Percentiles rank a stretch among this genome's conserved stretches.
Conservation (phyloP, 805 yeast species). For the Starmerella riodocensis region DNA sequence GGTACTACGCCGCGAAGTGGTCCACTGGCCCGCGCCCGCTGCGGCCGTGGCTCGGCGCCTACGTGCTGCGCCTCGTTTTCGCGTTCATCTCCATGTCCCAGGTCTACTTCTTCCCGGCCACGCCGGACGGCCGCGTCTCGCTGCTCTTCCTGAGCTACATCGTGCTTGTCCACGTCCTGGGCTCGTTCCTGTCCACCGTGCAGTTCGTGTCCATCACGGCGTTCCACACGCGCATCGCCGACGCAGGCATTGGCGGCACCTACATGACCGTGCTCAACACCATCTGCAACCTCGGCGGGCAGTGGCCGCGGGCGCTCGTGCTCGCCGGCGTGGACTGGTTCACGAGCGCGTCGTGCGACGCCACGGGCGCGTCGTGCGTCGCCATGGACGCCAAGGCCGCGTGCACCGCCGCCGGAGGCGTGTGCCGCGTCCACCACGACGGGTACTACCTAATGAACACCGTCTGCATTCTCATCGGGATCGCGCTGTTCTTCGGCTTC, state of each 20-base stretch:
- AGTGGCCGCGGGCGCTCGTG: conserved; percentile 87
- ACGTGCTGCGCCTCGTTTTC: conserved; percentile 62
- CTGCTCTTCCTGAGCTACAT: conserved; percentile 51
- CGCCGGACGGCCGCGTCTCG: conserved; percentile 38
- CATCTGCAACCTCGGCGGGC: conserved; percentile 84
- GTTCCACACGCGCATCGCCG: conserved; percentile 90
- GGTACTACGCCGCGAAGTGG: conserved; percentile 93
- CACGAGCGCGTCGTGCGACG: conserved; percentile 48
- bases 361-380: conserved; percentile 26
- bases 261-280: conserved; percentile 95
- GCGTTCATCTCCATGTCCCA: conserved; percentile 64
- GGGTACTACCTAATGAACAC: conserved; percentile 75
- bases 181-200: conserved; percentile 86
- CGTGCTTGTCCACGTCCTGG: conserved; percentile 66
- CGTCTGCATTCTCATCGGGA: conserved; percentile 57
- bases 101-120: conserved; percentile 57
- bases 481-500: conserved; percentile 49
- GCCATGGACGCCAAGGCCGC: conserved; percentile 33
- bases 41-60: conserved; percentile 82
- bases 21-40: conserved; percentile 57
- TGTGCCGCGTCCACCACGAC: conserved; percentile 43
- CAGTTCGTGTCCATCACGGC: conserved; percentile 92
- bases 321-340: conserved; percentile 67
- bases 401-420: conserved; percentile 47
- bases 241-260: conserved; percentile 92